phyloP scores from a whole-genome alignment of 2,329 filamentous ascomycete genomes.

The Venturia asperata region DNA sequence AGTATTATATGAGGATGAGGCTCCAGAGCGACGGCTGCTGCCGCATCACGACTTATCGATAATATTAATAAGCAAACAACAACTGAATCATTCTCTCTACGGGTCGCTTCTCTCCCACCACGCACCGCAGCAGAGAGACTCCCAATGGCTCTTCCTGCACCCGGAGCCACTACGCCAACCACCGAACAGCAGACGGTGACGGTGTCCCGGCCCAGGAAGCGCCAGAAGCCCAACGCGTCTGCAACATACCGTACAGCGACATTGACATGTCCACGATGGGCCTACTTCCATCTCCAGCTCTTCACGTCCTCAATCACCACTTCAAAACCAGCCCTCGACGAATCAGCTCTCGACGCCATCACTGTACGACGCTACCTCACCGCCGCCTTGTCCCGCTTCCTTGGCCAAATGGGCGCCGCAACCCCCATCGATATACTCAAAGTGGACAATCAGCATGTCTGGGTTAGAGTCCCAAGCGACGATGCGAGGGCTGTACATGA shows the following conservation, averaged over 20 bases:
- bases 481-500: constrained; percentile 56
- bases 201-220: neutral
- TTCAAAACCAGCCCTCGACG: neutral
- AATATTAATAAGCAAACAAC: no score
- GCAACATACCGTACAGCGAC: constrained; percentile 32
- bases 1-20: no score
- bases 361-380: constrained; percentile 58
- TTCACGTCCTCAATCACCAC: constrained; percentile 13
- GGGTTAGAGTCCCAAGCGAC: constrained; percentile 57
- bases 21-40: no score
- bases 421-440: constrained; percentile 66
- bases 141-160: neutral
- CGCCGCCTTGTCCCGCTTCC: constrained; percentile 58
- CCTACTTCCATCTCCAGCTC: constrained; percentile 20
- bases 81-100: no score
- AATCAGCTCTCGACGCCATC: constrained; percentile 49
- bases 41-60: no score
- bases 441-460: constrained; percentile 48
- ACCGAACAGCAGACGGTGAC: neutral
- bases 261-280: constrained; percentile 33
- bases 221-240: constrained; percentile 6
- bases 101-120: no score
- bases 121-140: neutral
- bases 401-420: constrained; percentile 60
- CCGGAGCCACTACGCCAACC: neutral